phyloP scores from a whole-genome alignment of 129 eudicot genomes.

The Kitagawia praeruptora region DNA sequence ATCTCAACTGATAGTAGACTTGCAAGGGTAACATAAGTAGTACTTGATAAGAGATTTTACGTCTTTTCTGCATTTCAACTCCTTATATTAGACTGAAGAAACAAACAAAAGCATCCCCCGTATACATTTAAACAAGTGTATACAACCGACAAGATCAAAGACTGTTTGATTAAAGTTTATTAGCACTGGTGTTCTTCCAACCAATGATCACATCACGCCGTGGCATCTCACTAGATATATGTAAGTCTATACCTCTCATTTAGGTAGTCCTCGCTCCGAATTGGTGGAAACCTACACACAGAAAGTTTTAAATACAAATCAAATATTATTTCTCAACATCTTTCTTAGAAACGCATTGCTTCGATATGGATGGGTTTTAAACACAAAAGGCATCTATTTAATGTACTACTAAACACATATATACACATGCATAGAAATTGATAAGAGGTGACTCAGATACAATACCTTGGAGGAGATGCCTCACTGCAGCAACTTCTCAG shows the following conservation, averaged over 20 bases:
- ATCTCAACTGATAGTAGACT: not conserved
- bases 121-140: too few relatives aligned
- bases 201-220: not conserved
- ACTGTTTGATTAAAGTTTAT: not conserved
- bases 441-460: not conserved
- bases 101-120: not conserved
- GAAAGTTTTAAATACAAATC: not conserved
- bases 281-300: not conserved
- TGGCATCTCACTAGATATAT: not conserved
- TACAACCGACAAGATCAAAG: too few relatives aligned
- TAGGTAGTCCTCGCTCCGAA: slow-evolving; percentile 3
- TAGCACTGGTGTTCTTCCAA: not conserved
- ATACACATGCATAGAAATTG: not conserved
- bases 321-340: not conserved
- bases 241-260: not conserved
- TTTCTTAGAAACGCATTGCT: not conserved
- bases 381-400: not conserved
- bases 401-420: not conserved
- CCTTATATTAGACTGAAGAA: not conserved
- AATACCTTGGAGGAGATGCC: slow-evolving; percentile 61
- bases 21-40: not conserved
- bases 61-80: not conserved
- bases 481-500: slow-evolving; percentile 68
- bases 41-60: too few relatives aligned
- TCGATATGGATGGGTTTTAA: not conserved